Percentiles rank a stretch among this genome's conserved stretches.
Evolutionary conservation across 75 land plant species (phyloP).

Genomic region (Sequoia sempervirens): DNA sequence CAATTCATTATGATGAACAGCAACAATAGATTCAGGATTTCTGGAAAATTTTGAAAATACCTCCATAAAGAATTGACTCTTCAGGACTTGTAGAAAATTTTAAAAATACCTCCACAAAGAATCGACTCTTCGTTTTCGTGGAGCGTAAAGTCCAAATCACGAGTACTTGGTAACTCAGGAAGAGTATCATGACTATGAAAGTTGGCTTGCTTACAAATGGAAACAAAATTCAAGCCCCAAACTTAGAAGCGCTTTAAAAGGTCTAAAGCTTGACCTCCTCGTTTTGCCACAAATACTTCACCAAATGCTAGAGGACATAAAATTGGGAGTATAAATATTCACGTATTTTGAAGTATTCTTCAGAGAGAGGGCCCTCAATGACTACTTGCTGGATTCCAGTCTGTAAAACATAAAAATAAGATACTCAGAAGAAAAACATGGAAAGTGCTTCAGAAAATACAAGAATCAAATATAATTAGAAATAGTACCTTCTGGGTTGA

Average conservation of each 20-base stretch:
- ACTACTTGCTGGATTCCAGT: slow-evolving; percentile 75
- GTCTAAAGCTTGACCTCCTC: neutral
- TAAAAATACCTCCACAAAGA: too few species aligned
- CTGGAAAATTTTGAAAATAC: neutral
- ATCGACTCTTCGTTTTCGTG: neutral
- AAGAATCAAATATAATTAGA: neutral
- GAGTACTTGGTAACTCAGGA: neutral
- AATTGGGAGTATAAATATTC: slow-evolving; percentile 88
- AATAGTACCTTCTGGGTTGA: slow-evolving; percentile 51
- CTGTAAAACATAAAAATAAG: neutral
- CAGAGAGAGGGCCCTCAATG: slow-evolving; percentile 88
- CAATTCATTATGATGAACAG: neutral
- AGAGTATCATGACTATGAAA: neutral
- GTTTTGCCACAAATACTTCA: neutral
- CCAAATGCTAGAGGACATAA: slow-evolving; percentile 49
- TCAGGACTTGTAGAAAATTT: too few species aligned
- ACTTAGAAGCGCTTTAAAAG: neutral
- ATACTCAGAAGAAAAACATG: neutral
- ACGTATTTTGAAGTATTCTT: slow-evolving; percentile 86
- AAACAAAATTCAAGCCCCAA: neutral
- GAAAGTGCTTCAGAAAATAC: neutral
- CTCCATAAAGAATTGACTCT: too few species aligned
- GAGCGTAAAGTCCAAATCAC: neutral
- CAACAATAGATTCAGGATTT: neutral
- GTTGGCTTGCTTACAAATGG: neutral